These are phyloP conservation scores for Candida hungchunana DNA, from an alignment of 805 yeast genomes.

Conservation along the genomic window DNA sequence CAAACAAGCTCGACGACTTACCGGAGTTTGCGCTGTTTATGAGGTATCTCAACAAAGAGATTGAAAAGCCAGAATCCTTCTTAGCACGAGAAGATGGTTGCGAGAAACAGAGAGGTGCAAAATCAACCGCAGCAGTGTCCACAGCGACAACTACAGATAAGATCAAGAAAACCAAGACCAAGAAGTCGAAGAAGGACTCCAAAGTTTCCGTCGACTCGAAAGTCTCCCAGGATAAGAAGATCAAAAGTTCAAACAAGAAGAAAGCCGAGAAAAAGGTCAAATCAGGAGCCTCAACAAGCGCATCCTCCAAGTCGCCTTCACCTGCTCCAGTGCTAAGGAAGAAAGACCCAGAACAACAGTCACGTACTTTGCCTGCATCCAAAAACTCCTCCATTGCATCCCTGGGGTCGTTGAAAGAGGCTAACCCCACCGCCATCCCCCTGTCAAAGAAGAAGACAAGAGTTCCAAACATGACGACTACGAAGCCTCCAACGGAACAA, in stretches of 20 bases:
- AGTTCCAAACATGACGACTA: too few species aligned
- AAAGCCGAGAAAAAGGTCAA: too few species aligned
- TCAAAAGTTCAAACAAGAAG: constrained; percentile 2
- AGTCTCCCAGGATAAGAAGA: neutral
- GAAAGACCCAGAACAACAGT: too few species aligned
- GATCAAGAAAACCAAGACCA: neutral
- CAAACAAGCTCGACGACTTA: constrained; percentile 15
- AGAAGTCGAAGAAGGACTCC: neutral
- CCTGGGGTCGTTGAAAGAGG: too few species aligned
- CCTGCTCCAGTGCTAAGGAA: neutral
- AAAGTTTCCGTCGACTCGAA: neutral
- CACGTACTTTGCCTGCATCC: too few species aligned
- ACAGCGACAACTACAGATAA: neutral
- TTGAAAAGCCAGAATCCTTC: constrained; percentile 17
- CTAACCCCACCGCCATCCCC: too few species aligned
- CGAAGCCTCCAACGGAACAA: too few species aligned
- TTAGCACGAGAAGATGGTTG: constrained; percentile 4
- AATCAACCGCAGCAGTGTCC: neutral
- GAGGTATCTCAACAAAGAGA: constrained; percentile 20
- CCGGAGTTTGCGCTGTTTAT: constrained; percentile 22
- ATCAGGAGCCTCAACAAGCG: too few species aligned
- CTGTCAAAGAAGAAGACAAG: too few species aligned
- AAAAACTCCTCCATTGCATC: too few species aligned
- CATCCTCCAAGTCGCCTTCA: too few species aligned
- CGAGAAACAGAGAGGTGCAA: neutral